A percentile compares a stretch with the other conserved stretches of the same genome.
Conservation (phyloP, 169 alveolate species). For the Plasmodium vinckei region DNA sequence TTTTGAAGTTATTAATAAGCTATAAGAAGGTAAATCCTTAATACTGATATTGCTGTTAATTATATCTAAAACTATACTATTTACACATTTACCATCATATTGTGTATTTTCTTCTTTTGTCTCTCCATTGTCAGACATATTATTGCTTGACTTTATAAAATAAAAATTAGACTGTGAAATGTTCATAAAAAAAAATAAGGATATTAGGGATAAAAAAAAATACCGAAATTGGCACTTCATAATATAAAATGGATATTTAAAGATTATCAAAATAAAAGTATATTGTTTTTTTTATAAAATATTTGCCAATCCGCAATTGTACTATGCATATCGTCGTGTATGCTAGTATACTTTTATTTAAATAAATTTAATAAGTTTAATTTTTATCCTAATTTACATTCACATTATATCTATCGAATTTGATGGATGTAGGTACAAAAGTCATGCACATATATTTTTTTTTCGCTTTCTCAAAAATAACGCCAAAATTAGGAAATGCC, state of each 20-base stretch:
- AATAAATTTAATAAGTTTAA: too few relatives aligned
- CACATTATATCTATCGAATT: too few relatives aligned
- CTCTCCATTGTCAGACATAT: neutral
- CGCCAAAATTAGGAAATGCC: too few relatives aligned
- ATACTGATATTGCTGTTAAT: constrained; percentile 23
- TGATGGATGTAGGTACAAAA: too few relatives aligned
- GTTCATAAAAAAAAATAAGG: constrained; percentile 6
- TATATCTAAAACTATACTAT: constrained; percentile 20
- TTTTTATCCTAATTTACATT: too few relatives aligned
- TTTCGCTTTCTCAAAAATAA: too few relatives aligned
- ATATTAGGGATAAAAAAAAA: neutral
- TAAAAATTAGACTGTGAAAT: constrained; percentile 5
- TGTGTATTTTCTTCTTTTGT: constrained; percentile 2
- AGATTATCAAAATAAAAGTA: neutral
- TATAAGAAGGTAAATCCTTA: constrained; percentile 39
- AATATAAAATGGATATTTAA: neutral
- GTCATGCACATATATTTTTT: too few relatives aligned
- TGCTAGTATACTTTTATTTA: neutral
- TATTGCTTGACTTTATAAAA: neutral
- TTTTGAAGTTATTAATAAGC: constrained; percentile 55
- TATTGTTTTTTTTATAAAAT: neutral
- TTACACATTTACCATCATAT: constrained; percentile 13
- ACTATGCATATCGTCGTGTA: neutral
- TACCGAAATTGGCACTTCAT: neutral
- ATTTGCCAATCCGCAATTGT: too few relatives aligned